Base-by-base conservation (phyloP, 2,329 filamentous ascomycete genomes). In the Diaporthe capsici region DNA sequence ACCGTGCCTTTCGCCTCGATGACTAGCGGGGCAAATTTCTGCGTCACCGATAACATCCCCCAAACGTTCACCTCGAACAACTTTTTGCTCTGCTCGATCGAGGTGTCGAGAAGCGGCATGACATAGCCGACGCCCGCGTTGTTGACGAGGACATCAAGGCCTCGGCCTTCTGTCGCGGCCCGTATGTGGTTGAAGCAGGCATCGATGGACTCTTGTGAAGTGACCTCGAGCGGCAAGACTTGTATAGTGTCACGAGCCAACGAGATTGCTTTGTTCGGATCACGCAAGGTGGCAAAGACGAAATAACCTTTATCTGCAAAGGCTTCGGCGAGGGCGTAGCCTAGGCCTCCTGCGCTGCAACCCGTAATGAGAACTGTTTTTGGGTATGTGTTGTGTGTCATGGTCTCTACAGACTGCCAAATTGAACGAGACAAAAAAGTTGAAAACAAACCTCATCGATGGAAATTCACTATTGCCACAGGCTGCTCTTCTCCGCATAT, bases 21-120 rank as follows among this genome's bases (percentile, higher is more conserved):
- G 12, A 81, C 63, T 57, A 82, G 74, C 34, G 80, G 79, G 12
- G 77, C 55, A 75, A 88, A 88, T 0, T 82, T 81, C 51, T 88
- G 83, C 2, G 82, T 82, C 12, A 85, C 80, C 10, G 78, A 76
- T 7, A 87, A 60, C 1, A 81, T 53, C 2, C 82, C 82, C 81
- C 83, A 87, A 31, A 86, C 79, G 76, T 88, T 88, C 22, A 85
- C 79, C 17, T 87, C 84, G 75, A 84, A 87, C 4, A 86, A 44
- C 22, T 72, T 76, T 67, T 82, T 84, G n/a, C 82, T 83, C 22
- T 83, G 76, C 1, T 80, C 78, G 2, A 86, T 75, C 39, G 83
- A 78, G 0, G 80, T 77, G 60, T 87, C 85, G 12, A 87, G 72
- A 6, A 83, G 76, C 1, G 86, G 86, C 74, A 80, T 80, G 13